A percentile compares a stretch with the other conserved stretches of the same genome.
These are phyloP conservation scores for Aureobasidium namibiae DNA, from an alignment of 2,329 filamentous ascomycete species.

Conservation along the genomic window DNA sequence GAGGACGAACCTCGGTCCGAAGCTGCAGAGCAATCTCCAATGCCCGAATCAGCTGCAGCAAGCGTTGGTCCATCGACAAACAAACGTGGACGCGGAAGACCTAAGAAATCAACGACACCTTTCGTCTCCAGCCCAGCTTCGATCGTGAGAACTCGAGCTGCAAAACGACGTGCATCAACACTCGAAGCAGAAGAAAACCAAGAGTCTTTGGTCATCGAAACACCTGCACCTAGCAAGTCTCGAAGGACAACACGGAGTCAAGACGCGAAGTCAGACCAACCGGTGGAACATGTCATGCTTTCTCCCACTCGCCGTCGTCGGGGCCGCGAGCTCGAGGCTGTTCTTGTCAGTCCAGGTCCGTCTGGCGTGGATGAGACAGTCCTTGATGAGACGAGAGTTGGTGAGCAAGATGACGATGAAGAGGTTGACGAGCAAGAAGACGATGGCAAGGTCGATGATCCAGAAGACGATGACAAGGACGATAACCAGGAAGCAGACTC, in stretches of 20 bases:
- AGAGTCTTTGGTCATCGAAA: conserved; percentile 15
- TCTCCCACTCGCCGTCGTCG: not conserved
- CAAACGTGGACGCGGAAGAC: conserved; percentile 23
- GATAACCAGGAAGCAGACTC: conserved; percentile 8
- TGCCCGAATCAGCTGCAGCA: not conserved
- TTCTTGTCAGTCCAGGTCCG: not conserved
- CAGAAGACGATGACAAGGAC: not conserved
- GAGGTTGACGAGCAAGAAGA: not conserved
- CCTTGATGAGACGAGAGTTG: too few species aligned
- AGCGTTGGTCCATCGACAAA: not conserved
- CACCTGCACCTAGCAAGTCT: conserved; percentile 20
- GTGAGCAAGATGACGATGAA: not conserved
- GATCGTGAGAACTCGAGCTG: conserved; percentile 6
- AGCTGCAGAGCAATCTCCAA: not conserved
- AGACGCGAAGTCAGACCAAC: conserved; percentile 12
- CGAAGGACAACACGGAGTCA: conserved; percentile 19
- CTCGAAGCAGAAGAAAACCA: conserved; percentile 13
- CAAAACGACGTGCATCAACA: conserved; percentile 24
- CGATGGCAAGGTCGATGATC: not conserved
- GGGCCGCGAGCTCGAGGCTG: not conserved
- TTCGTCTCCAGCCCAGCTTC: conserved; percentile 9
- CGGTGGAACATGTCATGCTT: not conserved
- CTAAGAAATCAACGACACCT: conserved; percentile 19
- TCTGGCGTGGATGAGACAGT: not conserved
- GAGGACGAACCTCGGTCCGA: too few species aligned